These are phyloP conservation scores for Ulmus americana DNA, from an alignment of 331 rosid species.

Conservation along the genomic window DNA sequence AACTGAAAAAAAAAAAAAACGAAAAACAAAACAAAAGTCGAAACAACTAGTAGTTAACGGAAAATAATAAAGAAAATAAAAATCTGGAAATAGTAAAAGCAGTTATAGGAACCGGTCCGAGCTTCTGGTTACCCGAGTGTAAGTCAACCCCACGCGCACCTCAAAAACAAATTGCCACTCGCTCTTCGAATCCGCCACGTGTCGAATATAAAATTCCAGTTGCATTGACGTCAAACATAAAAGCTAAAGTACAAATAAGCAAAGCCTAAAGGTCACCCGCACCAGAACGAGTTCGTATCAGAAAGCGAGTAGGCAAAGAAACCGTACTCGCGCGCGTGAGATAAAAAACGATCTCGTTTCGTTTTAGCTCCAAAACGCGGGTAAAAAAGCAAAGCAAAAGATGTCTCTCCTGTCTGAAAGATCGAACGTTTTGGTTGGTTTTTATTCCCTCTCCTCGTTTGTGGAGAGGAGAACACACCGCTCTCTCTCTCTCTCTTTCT, in stretches of 20 bases:
- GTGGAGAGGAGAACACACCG: conserved; percentile 82
- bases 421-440: conserved; percentile 44
- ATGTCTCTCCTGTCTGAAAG: conserved; percentile 2
- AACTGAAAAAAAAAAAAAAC: not conserved
- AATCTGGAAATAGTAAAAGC: conserved; percentile 33
- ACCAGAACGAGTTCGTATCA: conserved; percentile 14
- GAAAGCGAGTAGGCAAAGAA: not conserved
- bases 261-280: not conserved
- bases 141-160: not conserved
- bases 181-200: conserved; percentile 8
- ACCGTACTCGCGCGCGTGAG: not conserved
- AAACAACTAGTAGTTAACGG: conserved; percentile 8
- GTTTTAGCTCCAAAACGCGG: conserved; percentile 27
- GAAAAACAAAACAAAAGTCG: not conserved
- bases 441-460: conserved; percentile 67
- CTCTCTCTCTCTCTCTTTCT: conserved; percentile 25
- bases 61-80: conserved; percentile 1
- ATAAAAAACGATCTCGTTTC: conserved; percentile 10
- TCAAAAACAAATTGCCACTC: not conserved
- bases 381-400: conserved; percentile 25
- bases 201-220: not conserved
- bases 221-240: not conserved
- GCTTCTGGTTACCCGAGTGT: conserved; percentile 23
- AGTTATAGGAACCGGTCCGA: conserved; percentile 35
- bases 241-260: conserved; percentile 1